These are phyloP conservation scores for Aspergillus sp. DNA, from an alignment of 2,329 filamentous ascomycete genomes.

Conservation along the genomic window DNA sequence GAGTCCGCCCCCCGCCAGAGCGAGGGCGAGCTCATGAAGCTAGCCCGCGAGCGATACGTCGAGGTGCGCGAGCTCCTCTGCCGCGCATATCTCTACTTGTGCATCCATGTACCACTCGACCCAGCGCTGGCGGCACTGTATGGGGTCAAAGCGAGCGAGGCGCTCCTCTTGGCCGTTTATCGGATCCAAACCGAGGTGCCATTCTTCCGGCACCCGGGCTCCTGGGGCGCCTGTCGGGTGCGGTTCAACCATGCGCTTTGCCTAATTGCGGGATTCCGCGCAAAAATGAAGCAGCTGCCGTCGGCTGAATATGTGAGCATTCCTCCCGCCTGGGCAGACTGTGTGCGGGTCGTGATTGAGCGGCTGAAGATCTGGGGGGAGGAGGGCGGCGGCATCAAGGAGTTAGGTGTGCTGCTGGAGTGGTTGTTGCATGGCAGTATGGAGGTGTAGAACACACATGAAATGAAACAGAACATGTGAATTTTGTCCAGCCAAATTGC, in stretches of 20 bases:
- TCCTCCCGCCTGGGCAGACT: constrained; percentile 19
- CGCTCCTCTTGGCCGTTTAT: constrained; percentile 19
- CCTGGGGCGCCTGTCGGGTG: constrained; percentile 24
- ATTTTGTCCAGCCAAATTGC: background rate
- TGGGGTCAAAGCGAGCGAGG: constrained; percentile 22
- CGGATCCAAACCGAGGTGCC: constrained; percentile 25
- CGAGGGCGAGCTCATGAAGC: constrained; percentile 23
- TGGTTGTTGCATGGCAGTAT: constrained; percentile 22
- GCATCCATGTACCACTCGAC: constrained; percentile 19
- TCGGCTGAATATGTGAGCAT: constrained; percentile 20
- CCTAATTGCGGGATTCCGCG: constrained; percentile 21
- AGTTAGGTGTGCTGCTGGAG: constrained; percentile 19
- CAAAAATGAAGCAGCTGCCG: constrained; percentile 15
- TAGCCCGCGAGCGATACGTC: constrained; percentile 23
- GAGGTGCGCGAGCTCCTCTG: constrained; percentile 25
- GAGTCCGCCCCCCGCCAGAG: constrained; percentile 12
- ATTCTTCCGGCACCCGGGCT: constrained; percentile 25
- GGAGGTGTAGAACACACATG: background rate
- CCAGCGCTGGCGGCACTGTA: constrained; percentile 14
- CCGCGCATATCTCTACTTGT: constrained; percentile 23
- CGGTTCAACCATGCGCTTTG: constrained; percentile 26
- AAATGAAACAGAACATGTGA: background rate
- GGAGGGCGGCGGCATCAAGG: constrained; percentile 23
- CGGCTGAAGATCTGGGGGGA: constrained; percentile 22
- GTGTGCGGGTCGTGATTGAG: constrained; percentile 21